A percentile compares a stretch with the other conserved stretches of the same genome.
Evolutionary conservation across 306 rosid species (phyloP).

Genomic region (Vigna nakashimae): DNA sequence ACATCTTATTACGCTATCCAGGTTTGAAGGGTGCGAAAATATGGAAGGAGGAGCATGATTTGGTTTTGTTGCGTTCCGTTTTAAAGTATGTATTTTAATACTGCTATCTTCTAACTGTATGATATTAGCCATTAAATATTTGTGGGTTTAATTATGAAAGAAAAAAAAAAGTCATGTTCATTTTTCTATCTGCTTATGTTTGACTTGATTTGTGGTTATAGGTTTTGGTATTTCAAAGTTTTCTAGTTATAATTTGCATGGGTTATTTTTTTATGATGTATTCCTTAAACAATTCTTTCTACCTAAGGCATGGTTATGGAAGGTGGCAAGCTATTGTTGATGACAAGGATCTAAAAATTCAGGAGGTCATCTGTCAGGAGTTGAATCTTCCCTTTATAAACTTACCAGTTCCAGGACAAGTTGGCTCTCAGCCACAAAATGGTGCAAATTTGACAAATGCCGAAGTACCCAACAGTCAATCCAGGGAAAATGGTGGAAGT

Average conservation of each 20-base stretch:
- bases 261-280: slow-evolving; percentile 22
- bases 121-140: slow-evolving; percentile 22
- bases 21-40: slow-evolving; percentile 82
- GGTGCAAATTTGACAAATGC: slow-evolving; percentile 56
- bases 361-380: slow-evolving; percentile 92
- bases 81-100: slow-evolving; percentile 65
- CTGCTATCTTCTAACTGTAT: slow-evolving; percentile 19
- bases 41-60: slow-evolving; percentile 96
- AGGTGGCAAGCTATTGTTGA: slow-evolving; percentile 99
- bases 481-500: slow-evolving; percentile 76
- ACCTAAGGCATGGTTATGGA: slow-evolving; percentile 92
- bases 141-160: neutral
- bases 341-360: slow-evolving; percentile 89
- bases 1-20: slow-evolving; percentile 73
- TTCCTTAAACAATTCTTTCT: slow-evolving; percentile 35
- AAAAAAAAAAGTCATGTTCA: slow-evolving; percentile 3
- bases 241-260: slow-evolving; percentile 25
- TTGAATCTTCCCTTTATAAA: slow-evolving; percentile 86
- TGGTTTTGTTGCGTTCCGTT: slow-evolving; percentile 72
- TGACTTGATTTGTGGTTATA: slow-evolving; percentile 20
- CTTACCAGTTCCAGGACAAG: slow-evolving; percentile 75
- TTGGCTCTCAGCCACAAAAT: slow-evolving; percentile 66
- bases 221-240: slow-evolving; percentile 31
- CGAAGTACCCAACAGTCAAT: slow-evolving; percentile 60
- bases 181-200: slow-evolving; percentile 27